These are phyloP conservation scores for Tricholoma matsutake DNA, from an alignment of 768 basidiomycete species.

Conservation along the genomic window DNA sequence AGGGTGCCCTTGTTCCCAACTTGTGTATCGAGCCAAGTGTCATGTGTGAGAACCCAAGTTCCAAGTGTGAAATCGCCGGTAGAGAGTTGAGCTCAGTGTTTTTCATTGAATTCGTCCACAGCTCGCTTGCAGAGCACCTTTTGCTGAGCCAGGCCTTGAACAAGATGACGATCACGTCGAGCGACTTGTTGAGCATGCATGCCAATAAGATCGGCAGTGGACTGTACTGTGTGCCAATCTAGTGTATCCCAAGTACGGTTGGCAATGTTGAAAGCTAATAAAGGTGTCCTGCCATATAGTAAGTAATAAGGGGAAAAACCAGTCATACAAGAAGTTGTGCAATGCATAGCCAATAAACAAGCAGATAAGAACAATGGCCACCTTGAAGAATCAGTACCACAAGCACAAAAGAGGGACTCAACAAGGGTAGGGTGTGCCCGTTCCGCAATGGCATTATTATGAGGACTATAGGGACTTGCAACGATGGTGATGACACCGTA, in stretches of 20 bases:
- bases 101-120: conserved; percentile 24
- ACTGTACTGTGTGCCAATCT: conserved; percentile 19
- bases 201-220: conserved; percentile 23
- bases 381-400: too few relatives aligned
- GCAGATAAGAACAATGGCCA: conserved; percentile 27
- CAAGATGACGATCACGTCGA: conserved; percentile 17
- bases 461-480: too few relatives aligned
- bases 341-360: conserved; percentile 23
- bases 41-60: conserved; percentile 29
- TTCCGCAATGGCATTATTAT: conserved; percentile 24
- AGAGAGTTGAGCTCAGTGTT: conserved; percentile 9
- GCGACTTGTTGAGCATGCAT: conserved; percentile 19
- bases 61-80: conserved; percentile 20
- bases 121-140: conserved; percentile 7
- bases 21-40: conserved; percentile 27
- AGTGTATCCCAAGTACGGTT: conserved; percentile 27
- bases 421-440: too few relatives aligned
- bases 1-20: conserved; percentile 27
- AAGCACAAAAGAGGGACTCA: too few relatives aligned
- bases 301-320: conserved; percentile 30
- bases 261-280: conserved; percentile 16
- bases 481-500: too few relatives aligned
- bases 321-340: conserved; percentile 23
- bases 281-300: conserved; percentile 22
- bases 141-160: conserved; percentile 10